Conservation (phyloP, 1,284 basidiomycete species). For the Tilletia caries region DNA sequence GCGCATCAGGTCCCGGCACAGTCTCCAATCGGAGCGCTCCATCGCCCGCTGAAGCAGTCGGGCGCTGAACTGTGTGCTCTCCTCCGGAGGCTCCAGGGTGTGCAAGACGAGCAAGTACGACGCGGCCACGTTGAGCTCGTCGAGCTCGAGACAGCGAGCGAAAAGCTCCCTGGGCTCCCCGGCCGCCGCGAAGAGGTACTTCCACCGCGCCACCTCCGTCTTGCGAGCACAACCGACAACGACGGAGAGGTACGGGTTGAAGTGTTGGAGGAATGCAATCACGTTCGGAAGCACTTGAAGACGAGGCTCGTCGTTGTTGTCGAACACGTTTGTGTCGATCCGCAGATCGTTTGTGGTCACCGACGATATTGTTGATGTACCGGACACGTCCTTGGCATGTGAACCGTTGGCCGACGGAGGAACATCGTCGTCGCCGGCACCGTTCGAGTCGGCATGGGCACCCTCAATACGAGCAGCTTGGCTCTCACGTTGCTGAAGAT, state of each 20-base stretch:
- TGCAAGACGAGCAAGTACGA: conserved; percentile 91
- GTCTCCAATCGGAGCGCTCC: conserved; percentile 31
- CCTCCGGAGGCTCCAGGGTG: conserved; percentile 79
- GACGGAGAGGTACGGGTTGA: conserved; percentile 82
- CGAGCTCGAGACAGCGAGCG: conserved; percentile 74
- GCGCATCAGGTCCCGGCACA: conserved; percentile 57
- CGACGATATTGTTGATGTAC: not conserved
- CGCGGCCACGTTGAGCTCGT: conserved; percentile 79
- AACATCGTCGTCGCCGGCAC: not conserved
- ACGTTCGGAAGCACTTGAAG: conserved; percentile 63
- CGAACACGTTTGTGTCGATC: not conserved
- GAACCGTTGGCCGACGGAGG: not conserved
- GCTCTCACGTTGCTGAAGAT: conserved; percentile 15
- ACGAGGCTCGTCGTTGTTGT: not conserved
- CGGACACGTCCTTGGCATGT: not conserved
- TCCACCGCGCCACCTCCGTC: conserved; percentile 90
- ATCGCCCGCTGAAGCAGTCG: conserved; percentile 36
- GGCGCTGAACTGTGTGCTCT: conserved; percentile 40
- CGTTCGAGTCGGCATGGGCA: not conserved
- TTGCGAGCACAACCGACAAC: conserved; percentile 95
- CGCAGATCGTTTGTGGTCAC: not conserved
- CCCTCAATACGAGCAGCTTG: not conserved
- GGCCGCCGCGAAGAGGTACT: conserved; percentile 78
- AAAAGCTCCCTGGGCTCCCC: conserved; percentile 87
- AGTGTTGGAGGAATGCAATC: conserved; percentile 89